These are phyloP conservation scores for Colletotrichum gigasporum DNA, from an alignment of 2,329 filamentous ascomycete species.

Conservation along the genomic window DNA sequence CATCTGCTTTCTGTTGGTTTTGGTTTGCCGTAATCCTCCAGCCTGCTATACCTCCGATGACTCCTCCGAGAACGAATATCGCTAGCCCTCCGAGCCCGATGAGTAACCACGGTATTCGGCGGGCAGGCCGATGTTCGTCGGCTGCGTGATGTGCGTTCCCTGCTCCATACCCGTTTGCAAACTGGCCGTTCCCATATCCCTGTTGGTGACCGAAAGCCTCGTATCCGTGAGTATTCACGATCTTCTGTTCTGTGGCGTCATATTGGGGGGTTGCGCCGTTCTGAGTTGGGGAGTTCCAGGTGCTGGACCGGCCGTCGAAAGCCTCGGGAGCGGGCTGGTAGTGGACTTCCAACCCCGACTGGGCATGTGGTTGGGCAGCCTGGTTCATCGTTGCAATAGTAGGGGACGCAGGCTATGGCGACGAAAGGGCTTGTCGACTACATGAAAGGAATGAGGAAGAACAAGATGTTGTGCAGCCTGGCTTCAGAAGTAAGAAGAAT, in stretches of 20 bases:
- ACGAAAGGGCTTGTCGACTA: too few species aligned
- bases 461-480: too few species aligned
- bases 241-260: not conserved
- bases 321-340: not conserved
- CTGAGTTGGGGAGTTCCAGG: not conserved
- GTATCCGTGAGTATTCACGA: too few species aligned
- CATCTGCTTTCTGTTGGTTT: not conserved
- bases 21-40: conserved; percentile 20
- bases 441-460: too few species aligned
- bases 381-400: too few species aligned
- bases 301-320: not conserved
- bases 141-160: not conserved
- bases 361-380: not conserved
- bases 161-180: not conserved
- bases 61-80: conserved; percentile 7
- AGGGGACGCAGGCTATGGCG: too few species aligned
- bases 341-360: conserved; percentile 2
- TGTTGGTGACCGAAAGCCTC: too few species aligned
- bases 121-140: not conserved
- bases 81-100: not conserved
- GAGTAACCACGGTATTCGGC: not conserved
- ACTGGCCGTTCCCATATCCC: too few species aligned
- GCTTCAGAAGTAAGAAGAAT: too few species aligned
- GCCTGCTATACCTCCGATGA: conserved; percentile 15
- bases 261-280: not conserved